Percentiles rank a stretch among this genome's conserved stretches.
These are phyloP conservation scores for Solanum megistacrolobum DNA, from an alignment of 257 asterid species.

Conservation along the genomic window DNA sequence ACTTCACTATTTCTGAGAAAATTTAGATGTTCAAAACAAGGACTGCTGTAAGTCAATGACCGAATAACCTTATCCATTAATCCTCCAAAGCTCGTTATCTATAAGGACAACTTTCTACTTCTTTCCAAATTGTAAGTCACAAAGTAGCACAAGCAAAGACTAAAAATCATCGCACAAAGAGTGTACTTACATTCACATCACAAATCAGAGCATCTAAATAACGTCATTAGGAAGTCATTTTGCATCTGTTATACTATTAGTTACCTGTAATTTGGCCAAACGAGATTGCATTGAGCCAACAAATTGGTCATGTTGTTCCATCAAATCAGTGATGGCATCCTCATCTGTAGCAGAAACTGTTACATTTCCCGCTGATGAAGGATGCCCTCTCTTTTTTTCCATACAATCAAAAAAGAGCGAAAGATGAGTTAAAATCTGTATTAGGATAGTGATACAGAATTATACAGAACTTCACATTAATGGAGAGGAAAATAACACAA, in stretches of 20 bases:
- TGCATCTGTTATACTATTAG: background rate
- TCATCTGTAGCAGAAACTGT: conserved; percentile 64
- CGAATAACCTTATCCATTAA: background rate
- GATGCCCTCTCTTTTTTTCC: conserved; percentile 44
- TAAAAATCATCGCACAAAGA: background rate
- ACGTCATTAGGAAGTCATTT: background rate
- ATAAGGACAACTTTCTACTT: background rate
- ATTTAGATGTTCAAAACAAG: background rate
- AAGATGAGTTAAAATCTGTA: background rate
- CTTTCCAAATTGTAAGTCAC: background rate
- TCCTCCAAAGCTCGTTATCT: background rate
- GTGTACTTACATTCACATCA: background rate
- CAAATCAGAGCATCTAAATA: background rate
- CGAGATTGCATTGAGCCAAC: conserved; percentile 85
- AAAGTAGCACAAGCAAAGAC: background rate
- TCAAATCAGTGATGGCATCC: conserved; percentile 62
- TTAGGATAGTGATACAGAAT: background rate
- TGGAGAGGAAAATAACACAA: background rate
- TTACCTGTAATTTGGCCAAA: conserved; percentile 81
- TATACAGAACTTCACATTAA: background rate
- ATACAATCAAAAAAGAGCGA: background rate
- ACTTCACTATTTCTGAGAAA: background rate
- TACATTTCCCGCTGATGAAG: conserved; percentile 44
- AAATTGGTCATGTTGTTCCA: conserved; percentile 74
- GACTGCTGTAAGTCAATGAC: background rate